These are phyloP conservation scores for Xylariales sp. DNA, from an alignment of 2,329 filamentous ascomycete genomes.

Conservation along the genomic window DNA sequence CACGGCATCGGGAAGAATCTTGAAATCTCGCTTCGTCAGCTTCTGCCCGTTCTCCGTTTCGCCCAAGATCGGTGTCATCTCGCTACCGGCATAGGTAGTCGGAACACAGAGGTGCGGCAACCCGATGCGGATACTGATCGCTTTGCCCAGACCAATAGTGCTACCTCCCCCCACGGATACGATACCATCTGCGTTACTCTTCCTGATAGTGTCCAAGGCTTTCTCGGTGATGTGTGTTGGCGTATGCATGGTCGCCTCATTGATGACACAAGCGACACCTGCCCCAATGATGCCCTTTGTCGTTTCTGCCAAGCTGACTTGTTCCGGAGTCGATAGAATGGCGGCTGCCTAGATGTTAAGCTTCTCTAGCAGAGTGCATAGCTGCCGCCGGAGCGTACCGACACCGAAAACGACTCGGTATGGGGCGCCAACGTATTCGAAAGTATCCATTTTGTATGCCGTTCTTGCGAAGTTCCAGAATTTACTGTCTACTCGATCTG, in stretches of 20 bases:
- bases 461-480: too few species aligned
- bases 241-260: constrained; percentile 59
- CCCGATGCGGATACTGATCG: constrained; percentile 49
- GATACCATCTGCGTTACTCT: constrained; percentile 46
- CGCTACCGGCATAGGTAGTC: constrained; percentile 57
- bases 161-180: constrained; percentile 60
- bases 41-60: constrained; percentile 56
- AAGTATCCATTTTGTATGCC: constrained; percentile 1
- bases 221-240: constrained; percentile 38
- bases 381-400: neutral
- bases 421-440: neutral
- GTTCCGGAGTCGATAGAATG: neutral
- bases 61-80: constrained; percentile 62
- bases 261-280: constrained; percentile 36
- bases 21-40: constrained; percentile 51
- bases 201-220: constrained; percentile 42
- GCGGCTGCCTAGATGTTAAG: neutral
- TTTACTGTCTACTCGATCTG: too few species aligned
- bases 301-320: neutral
- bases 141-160: constrained; percentile 57
- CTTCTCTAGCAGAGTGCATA: neutral
- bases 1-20: constrained; percentile 55
- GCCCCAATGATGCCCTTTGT: constrained; percentile 13
- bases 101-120: constrained; percentile 52
- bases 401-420: neutral